Percentiles rank a stretch among this genome's conserved stretches.
Evolutionary conservation across 495 filamentous ascomycete species (phyloP).

Genomic region (Penicillium subrubescens): DNA sequence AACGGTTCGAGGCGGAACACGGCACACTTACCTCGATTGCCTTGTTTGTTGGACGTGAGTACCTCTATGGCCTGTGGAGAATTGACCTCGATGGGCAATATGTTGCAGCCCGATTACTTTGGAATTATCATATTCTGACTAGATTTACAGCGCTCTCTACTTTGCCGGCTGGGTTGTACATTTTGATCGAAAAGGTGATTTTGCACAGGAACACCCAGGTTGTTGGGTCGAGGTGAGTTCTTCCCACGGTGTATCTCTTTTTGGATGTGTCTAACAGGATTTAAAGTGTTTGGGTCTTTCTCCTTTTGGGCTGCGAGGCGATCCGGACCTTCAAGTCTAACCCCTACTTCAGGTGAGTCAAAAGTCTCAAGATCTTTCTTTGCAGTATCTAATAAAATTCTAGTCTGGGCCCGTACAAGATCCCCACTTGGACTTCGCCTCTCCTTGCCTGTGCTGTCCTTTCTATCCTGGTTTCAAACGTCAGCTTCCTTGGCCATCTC

Average conservation of each 20-base stretch:
- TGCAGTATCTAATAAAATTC: constrained; percentile 9
- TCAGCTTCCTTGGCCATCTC: constrained; percentile 83
- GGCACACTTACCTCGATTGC: constrained; percentile 83
- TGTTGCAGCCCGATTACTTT: background rate
- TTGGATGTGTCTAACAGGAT: constrained; percentile 11
- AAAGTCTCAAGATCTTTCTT: background rate
- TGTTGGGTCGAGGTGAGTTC: constrained; percentile 77
- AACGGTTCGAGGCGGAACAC: constrained; percentile 91
- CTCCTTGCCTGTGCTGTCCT: constrained; percentile 69
- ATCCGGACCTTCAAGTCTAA: constrained; percentile 76
- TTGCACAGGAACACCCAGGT: constrained; percentile 66
- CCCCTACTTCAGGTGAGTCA: constrained; percentile 65
- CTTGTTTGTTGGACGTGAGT: constrained; percentile 88
- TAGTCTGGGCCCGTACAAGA: constrained; percentile 62
- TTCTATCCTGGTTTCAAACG: constrained; percentile 73
- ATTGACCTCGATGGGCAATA: background rate
- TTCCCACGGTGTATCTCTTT: background rate
- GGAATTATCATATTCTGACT: background rate
- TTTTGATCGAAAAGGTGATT: constrained; percentile 69
- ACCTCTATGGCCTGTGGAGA: background rate
- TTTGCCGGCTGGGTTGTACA: constrained; percentile 72
- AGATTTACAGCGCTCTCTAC: constrained; percentile 68
- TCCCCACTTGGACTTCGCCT: constrained; percentile 93
- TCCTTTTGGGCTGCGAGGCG: constrained; percentile 79
- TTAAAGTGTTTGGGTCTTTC: constrained; percentile 83